phyloP scores from a whole-genome alignment of 1,284 basidiomycete species.

The Cryptococcus floricola region DNA sequence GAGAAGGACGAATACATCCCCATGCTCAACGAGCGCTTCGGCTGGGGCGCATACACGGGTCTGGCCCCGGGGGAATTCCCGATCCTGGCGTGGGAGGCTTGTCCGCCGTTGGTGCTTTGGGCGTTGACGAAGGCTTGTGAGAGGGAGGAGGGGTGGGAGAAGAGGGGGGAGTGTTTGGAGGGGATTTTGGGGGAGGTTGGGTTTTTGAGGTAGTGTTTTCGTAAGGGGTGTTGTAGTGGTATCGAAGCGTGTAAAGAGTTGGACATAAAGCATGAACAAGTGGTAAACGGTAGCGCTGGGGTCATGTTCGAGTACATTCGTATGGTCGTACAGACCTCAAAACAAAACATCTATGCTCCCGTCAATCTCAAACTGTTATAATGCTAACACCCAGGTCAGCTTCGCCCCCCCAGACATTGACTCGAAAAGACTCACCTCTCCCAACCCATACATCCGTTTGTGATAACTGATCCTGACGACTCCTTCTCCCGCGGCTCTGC shows the following conservation, averaged over 20 bases:
- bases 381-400: constrained; percentile 13
- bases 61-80: background rate
- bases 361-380: constrained; percentile 20
- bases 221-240: background rate
- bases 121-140: background rate
- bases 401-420: background rate
- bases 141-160: background rate
- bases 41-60: constrained; percentile 1
- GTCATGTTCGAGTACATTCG: background rate
- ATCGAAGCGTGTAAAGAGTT: background rate
- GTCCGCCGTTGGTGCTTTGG: background rate
- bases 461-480: constrained; percentile 82
- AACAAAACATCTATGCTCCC: no score
- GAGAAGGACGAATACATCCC: background rate
- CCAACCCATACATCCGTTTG: constrained; percentile 83
- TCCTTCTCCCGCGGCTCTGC: constrained; percentile 49
- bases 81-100: background rate
- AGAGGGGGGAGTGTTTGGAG: background rate
- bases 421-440: constrained; percentile 63
- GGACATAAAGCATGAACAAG: background rate
- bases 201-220: background rate
- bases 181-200: background rate
- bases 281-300: background rate
- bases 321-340: no score
- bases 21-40: background rate